Evolutionary conservation across 208 protist genomes (phyloP).

Genomic region (Crithidia expoeki): DNA sequence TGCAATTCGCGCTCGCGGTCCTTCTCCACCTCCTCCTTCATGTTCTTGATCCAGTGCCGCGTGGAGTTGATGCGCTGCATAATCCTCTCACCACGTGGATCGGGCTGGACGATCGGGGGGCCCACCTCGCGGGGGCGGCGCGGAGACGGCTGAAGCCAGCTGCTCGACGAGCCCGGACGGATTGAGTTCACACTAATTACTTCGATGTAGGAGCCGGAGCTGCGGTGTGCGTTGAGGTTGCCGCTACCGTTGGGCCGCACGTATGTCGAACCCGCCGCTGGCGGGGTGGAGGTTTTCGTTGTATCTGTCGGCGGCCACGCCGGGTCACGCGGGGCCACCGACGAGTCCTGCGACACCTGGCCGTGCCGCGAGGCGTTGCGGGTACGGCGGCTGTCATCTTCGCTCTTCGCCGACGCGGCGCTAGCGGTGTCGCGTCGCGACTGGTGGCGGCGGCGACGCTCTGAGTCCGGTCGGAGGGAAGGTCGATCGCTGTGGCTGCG

Average conservation of each 20-base stretch:
- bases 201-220: slow-evolving; percentile 46
- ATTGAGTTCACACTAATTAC: slow-evolving; percentile 47
- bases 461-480: slow-evolving; percentile 22
- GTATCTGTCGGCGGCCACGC: neutral
- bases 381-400: slow-evolving; percentile 7
- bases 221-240: slow-evolving; percentile 12
- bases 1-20: slow-evolving; percentile 26
- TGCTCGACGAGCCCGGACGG: slow-evolving; percentile 11
- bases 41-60: slow-evolving; percentile 51
- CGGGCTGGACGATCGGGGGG: slow-evolving; percentile 15
- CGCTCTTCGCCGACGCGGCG: slow-evolving; percentile 9
- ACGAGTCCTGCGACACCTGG: slow-evolving; percentile 16
- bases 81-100: slow-evolving; percentile 26
- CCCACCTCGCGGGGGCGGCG: slow-evolving; percentile 24
- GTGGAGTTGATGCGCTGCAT: slow-evolving; percentile 55
- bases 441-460: slow-evolving; percentile 15
- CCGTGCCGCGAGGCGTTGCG: slow-evolving; percentile 17
- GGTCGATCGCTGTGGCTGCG: slow-evolving; percentile 20
- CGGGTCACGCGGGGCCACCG: slow-evolving; percentile 4
- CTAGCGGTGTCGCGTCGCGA: neutral
- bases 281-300: neutral
- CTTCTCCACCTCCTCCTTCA: slow-evolving; percentile 51
- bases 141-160: slow-evolving; percentile 24
- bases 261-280: slow-evolving; percentile 17
- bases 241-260: slow-evolving; percentile 14